Evolutionary conservation across 352 stramenopile genomes (phyloP).

Genomic region (Globisporangium nagaii): DNA sequence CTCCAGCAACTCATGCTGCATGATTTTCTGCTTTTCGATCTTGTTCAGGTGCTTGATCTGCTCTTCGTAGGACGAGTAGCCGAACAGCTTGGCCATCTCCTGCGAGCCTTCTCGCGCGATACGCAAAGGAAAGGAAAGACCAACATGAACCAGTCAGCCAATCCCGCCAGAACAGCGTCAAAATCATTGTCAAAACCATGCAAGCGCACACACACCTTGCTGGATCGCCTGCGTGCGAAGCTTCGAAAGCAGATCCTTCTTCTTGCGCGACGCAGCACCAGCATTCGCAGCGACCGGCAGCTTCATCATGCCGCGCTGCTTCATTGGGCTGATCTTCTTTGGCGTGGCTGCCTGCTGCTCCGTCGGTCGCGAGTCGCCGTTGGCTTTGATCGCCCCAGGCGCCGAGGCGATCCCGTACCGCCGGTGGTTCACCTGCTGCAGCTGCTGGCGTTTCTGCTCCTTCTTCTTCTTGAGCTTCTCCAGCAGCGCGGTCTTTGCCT

Average conservation of each 20-base stretch:
- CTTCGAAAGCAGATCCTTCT: conserved; percentile 52
- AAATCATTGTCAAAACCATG: not conserved
- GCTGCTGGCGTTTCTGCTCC: conserved; percentile 38
- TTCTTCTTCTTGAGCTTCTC: conserved; percentile 67
- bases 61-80: conserved; percentile 65
- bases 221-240: conserved; percentile 55
- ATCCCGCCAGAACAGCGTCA: too few species aligned
- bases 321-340: conserved; percentile 28
- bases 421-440: conserved; percentile 38
- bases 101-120: conserved; percentile 30
- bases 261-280: conserved; percentile 31
- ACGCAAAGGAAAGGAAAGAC: not conserved
- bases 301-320: conserved; percentile 33
- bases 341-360: conserved; percentile 2
- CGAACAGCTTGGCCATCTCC: conserved; percentile 71
- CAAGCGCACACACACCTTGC: conserved; percentile 23
- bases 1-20: conserved; percentile 37
- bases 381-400: not conserved
- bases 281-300: conserved; percentile 41
- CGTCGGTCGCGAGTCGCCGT: not conserved
- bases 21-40: conserved; percentile 58
- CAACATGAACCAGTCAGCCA: not conserved
- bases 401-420: conserved; percentile 30
- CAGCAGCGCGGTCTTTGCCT: conserved; percentile 46
- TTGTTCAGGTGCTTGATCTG: conserved; percentile 63